Evolutionary conservation across 2,329 filamentous ascomycete species (phyloP).

Genomic region (Colletotrichum nymphaeae): DNA sequence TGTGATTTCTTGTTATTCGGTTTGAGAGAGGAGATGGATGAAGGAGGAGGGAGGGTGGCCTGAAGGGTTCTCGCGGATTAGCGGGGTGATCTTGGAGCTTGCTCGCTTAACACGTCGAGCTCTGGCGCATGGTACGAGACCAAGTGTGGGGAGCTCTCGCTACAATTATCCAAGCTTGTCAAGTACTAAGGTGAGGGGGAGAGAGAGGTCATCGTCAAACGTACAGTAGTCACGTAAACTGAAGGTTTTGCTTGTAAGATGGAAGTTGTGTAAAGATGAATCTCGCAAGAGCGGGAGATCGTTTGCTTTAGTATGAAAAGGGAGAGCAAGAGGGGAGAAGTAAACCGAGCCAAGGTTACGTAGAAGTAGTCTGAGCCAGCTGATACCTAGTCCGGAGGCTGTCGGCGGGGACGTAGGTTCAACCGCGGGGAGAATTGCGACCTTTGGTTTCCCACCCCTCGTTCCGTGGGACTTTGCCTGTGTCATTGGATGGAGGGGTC

Average conservation of each 20-base stretch:
- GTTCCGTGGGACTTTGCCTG: conserved; percentile 13
- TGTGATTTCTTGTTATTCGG: conserved; percentile 37
- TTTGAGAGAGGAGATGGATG: not conserved
- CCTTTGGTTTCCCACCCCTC: conserved; percentile 17
- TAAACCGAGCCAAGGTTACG: conserved; percentile 8
- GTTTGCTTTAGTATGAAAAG: conserved; percentile 5
- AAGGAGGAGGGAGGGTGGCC: conserved; percentile 4
- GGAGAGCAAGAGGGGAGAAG: conserved; percentile 1
- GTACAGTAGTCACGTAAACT: not conserved
- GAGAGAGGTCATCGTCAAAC: not conserved
- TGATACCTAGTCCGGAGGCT: conserved; percentile 35
- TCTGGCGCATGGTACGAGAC: not conserved
- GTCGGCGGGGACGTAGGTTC: conserved; percentile 36
- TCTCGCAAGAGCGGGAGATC: not conserved
- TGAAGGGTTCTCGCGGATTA: conserved; percentile 30
- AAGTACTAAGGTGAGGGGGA: not conserved
- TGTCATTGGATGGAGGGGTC: conserved; percentile 32
- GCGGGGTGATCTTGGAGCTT: conserved; percentile 35
- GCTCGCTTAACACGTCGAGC: conserved; percentile 10
- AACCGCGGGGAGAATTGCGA: conserved; percentile 34
- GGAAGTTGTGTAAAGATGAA: not conserved
- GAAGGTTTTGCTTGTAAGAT: conserved; percentile 7
- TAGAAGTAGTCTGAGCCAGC: conserved; percentile 33
- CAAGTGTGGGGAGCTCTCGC: not conserved
- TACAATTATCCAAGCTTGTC: not conserved